Evolutionary conservation across 192 early-diverging fungal genomes (phyloP).

Genomic region (Gryganskiella cystojenkinii): DNA sequence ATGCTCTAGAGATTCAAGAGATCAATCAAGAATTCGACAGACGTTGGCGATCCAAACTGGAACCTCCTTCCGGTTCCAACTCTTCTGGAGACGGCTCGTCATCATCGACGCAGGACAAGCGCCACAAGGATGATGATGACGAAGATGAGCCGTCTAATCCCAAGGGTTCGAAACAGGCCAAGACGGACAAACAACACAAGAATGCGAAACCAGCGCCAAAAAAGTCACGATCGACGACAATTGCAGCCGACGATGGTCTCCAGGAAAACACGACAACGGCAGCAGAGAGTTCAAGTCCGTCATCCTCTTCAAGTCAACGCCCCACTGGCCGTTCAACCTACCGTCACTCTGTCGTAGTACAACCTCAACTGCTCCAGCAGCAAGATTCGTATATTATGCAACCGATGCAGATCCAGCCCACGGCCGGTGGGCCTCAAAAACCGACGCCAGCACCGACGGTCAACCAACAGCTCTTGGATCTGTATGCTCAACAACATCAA

Average conservation of each 20-base stretch:
- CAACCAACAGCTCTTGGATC: slow-evolving; percentile 11
- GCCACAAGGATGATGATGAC: slow-evolving; percentile 27
- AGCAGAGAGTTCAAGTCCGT: background rate
- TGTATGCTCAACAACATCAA: slow-evolving; percentile 25
- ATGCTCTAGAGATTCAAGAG: slow-evolving; percentile 43
- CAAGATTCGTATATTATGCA: slow-evolving; percentile 39
- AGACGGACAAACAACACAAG: background rate
- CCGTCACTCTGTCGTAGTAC: slow-evolving; percentile 26
- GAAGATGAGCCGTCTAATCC: slow-evolving; percentile 19
- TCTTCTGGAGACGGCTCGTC: background rate
- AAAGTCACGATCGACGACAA: background rate
- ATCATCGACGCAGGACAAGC: slow-evolving; percentile 8
- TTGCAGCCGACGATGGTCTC: background rate
- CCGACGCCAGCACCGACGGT: slow-evolving; percentile 4
- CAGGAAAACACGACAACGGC: background rate
- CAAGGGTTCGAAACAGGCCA: slow-evolving; percentile 28
- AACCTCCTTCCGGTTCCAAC: background rate
- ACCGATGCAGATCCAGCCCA: slow-evolving; percentile 41
- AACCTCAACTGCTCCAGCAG: slow-evolving; percentile 24
- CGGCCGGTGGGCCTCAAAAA: background rate
- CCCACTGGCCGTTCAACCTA: slow-evolving; percentile 4
- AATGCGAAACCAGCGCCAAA: background rate
- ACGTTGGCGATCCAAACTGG: slow-evolving; percentile 24
- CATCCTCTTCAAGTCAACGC: background rate
- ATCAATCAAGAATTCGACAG: slow-evolving; percentile 51